Evolutionary conservation across 495 filamentous ascomycete species (phyloP).

Genomic region (Viridothelium virens): DNA sequence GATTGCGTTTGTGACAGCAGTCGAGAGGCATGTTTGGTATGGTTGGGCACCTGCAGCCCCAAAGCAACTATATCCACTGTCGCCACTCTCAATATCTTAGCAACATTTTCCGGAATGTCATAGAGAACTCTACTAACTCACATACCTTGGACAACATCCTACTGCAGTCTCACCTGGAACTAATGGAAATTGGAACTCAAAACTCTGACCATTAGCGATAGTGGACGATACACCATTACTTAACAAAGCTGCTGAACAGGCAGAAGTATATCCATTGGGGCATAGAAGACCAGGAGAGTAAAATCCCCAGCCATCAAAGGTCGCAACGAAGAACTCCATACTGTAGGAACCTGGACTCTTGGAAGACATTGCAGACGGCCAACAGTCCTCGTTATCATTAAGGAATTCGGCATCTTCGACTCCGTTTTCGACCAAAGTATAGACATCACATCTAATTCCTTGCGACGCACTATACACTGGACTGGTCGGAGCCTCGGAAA

Average conservation of each 20-base stretch:
- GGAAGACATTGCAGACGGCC: not conserved
- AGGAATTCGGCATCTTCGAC: not conserved
- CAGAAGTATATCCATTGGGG: conserved; percentile 8
- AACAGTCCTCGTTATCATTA: conserved; percentile 4
- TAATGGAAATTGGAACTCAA: conserved; percentile 8
- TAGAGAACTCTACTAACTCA: not conserved
- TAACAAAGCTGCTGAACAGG: conserved; percentile 4
- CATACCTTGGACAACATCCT: conserved; percentile 6
- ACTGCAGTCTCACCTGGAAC: conserved; percentile 2
- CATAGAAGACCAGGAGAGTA: conserved; percentile 3
- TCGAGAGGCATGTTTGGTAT: conserved; percentile 8
- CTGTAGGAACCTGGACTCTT: not conserved
- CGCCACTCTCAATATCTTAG: not conserved
- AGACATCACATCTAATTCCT: not conserved
- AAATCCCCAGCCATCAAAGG: conserved; percentile 1
- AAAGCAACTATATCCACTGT: conserved; percentile 8
- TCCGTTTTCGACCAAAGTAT: not conserved
- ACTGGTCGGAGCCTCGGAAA: not conserved
- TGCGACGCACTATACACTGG: not conserved
- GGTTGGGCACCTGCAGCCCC: conserved; percentile 5
- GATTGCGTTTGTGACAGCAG: not conserved
- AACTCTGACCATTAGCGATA: conserved; percentile 2
- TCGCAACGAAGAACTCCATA: not conserved
- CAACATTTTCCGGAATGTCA: not conserved
- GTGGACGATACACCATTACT: not conserved